Evolutionary conservation across 208 protist genomes (phyloP).

Genomic region (Leishmania turanica): DNA sequence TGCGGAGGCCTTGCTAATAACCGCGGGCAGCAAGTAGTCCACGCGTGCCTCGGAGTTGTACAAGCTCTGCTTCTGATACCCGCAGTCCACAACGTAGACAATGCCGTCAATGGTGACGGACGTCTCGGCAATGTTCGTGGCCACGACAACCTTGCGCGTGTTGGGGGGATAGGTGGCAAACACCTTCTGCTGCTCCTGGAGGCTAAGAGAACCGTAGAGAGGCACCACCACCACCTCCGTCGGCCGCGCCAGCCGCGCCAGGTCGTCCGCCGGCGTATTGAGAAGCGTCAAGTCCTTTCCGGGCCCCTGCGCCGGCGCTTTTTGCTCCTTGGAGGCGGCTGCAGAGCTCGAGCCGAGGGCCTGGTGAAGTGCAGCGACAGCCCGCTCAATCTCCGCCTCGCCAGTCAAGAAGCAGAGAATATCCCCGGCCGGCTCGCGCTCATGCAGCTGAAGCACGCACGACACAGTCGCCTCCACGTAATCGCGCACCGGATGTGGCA

Average conservation of each 20-base stretch:
- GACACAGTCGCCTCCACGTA: constrained; percentile 91
- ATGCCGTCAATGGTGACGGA: constrained; percentile 99
- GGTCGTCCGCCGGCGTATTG: not conserved
- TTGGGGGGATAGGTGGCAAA: constrained; percentile 47
- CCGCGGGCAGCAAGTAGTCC: constrained; percentile 97
- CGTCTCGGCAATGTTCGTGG: constrained; percentile 99
- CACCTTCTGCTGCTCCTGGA: constrained; percentile 80
- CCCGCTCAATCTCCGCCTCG: constrained; percentile 86
- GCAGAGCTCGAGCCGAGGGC: constrained; percentile 5
- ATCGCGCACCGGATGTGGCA: constrained; percentile 88
- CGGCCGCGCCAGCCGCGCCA: constrained; percentile 11
- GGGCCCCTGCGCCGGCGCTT: not conserved
- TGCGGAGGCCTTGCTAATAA: constrained; percentile 98
- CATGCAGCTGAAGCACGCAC: constrained; percentile 73
- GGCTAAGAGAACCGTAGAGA: constrained; percentile 78
- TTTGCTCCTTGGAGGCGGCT: not conserved
- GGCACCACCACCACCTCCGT: constrained; percentile 63
- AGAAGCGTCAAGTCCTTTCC: not conserved
- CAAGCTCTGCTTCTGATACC: constrained; percentile 99
- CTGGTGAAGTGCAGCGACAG: constrained; percentile 44
- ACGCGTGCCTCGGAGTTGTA: constrained; percentile 96
- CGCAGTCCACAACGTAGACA: constrained; percentile 99
- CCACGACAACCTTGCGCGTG: constrained; percentile 95
- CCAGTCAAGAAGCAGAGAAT: constrained; percentile 91
- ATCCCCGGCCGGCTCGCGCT: constrained; percentile 70